phyloP scores from a whole-genome alignment of 768 basidiomycete genomes.

The Mycena latifolia region DNA sequence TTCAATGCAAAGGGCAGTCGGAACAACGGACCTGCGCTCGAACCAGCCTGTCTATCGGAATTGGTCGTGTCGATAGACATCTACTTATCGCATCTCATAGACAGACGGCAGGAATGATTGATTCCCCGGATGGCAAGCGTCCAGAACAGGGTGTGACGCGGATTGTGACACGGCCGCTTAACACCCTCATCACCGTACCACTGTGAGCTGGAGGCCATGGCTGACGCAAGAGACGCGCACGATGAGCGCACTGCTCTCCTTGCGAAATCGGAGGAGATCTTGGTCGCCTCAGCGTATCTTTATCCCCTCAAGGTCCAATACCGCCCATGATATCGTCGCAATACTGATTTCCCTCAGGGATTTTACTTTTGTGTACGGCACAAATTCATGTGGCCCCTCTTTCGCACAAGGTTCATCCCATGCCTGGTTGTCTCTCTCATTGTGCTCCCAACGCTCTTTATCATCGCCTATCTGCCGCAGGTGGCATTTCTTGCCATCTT shows the following conservation, averaged over 20 bases:
- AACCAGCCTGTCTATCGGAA: no score
- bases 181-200: conserved; percentile 7
- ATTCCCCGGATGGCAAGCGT: conserved; percentile 6
- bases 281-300: conserved; percentile 18
- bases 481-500: conserved; percentile 51
- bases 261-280: conserved; percentile 16
- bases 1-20: no score
- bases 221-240: conserved; percentile 2
- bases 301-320: conserved; percentile 26
- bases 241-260: conserved; percentile 21
- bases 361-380: not conserved
- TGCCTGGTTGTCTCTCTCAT: no score
- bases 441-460: no score
- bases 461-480: no score
- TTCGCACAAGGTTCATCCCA: no score
- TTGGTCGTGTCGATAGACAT: no score
- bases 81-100: no score
- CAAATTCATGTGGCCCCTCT: no score
- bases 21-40: no score
- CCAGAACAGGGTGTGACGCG: conserved; percentile 8
- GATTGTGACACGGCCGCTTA: conserved; percentile 2
- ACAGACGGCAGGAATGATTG: no score
- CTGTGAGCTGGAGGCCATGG: conserved; percentile 12
- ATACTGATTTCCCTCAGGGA: conserved; percentile 2
- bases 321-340: conserved; percentile 3